phyloP scores from a whole-genome alignment of 345 rosid species.

The Salix udensis region DNA sequence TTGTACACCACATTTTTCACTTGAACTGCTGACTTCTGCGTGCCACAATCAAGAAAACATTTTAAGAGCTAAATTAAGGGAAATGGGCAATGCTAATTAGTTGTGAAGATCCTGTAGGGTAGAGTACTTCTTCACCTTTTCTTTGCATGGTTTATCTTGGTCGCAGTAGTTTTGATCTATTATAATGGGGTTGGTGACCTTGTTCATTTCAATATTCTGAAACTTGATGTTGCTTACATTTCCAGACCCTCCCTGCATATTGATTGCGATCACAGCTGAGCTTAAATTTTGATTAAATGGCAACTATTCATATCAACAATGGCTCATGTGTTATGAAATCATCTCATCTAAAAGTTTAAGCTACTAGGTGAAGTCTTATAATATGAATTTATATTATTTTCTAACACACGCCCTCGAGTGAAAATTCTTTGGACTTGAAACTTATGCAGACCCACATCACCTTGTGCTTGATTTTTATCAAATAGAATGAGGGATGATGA shows the following conservation, averaged over 20 bases:
- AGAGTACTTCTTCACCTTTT: slow-evolving; percentile 42
- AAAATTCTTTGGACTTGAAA: too few species aligned
- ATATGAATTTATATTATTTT: too few species aligned
- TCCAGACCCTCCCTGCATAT: slow-evolving; percentile 85
- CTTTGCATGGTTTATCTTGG: slow-evolving; percentile 56
- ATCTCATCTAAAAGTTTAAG: too few species aligned
- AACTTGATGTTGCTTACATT: slow-evolving; percentile 66
- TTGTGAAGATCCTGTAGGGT: background rate
- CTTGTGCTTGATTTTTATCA: too few species aligned
- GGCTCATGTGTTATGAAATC: too few species aligned
- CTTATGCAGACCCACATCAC: too few species aligned
- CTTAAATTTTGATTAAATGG: background rate
- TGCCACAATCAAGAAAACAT: background rate
- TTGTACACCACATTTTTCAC: slow-evolving; percentile 60
- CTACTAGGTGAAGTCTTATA: too few species aligned
- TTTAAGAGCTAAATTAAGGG: background rate
- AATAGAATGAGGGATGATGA: too few species aligned
- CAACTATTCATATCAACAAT: too few species aligned
- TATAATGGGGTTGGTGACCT: slow-evolving; percentile 77
- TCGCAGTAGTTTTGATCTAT: slow-evolving; percentile 86
- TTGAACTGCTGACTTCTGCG: slow-evolving; percentile 64
- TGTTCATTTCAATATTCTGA: slow-evolving; percentile 59
- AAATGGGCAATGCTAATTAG: background rate
- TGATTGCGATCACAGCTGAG: background rate
- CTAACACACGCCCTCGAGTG: too few species aligned